These are phyloP conservation scores for Sporothrix pseudoabietina DNA, from an alignment of 2,329 filamentous ascomycete species.

Conservation along the genomic window DNA sequence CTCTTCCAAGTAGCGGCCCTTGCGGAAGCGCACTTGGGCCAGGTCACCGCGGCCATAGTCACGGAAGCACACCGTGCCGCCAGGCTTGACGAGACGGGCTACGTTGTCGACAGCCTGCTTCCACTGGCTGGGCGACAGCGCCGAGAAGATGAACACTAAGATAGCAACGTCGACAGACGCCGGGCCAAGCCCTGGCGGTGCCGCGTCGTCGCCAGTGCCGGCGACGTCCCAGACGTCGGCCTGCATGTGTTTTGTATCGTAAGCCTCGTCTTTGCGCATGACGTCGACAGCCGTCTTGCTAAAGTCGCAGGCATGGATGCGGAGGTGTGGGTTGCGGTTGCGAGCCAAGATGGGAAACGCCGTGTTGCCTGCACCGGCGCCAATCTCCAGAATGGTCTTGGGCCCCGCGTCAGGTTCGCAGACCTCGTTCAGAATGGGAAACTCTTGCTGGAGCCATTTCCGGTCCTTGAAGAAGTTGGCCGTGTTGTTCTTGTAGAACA, in stretches of 20 bases:
- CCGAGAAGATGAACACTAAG: conserved; percentile 97
- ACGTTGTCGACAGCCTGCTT: conserved; percentile 78
- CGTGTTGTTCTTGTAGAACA: conserved; percentile 97
- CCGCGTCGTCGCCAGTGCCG: conserved; percentile 51
- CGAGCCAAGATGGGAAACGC: conserved; percentile 85
- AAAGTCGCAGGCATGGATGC: conserved; percentile 93
- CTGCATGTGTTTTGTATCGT: conserved; percentile 68
- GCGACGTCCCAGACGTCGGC: conserved; percentile 96
- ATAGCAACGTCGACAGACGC: conserved; percentile 88
- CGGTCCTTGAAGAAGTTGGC: conserved; percentile 98
- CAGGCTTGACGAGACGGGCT: conserved; percentile 80
- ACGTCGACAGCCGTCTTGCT: conserved; percentile 93
- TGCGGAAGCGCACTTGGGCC: conserved; percentile 95
- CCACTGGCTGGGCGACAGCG: conserved; percentile 85
- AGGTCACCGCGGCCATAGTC: conserved; percentile 96
- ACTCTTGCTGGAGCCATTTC: conserved; percentile 96
- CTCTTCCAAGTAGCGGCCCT: conserved; percentile 88
- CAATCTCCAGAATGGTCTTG: conserved; percentile 80
- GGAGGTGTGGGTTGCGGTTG: conserved; percentile 80
- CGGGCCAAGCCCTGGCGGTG: conserved; percentile 76
- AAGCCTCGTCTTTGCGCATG: conserved; percentile 78
- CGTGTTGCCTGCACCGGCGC: conserved; percentile 93
- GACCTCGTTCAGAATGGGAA: conserved; percentile 79
- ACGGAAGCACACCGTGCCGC: conserved; percentile 90
- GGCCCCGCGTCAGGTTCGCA: conserved; percentile 70